Evolutionary conservation across 805 yeast species (phyloP).

Genomic region (Candida tibetensis): DNA sequence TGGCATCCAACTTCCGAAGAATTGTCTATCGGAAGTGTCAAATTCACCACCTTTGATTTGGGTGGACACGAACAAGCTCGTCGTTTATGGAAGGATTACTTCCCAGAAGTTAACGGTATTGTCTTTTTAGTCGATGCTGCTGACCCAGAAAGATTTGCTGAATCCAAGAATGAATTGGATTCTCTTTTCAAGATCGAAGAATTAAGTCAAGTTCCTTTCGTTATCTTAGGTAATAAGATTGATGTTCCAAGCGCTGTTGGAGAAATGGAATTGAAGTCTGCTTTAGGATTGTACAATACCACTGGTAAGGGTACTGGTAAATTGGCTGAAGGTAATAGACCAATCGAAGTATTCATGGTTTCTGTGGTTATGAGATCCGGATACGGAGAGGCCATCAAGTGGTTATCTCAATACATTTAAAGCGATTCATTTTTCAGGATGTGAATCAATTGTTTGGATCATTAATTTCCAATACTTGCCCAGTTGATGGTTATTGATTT

Average conservation of each 20-base stretch:
- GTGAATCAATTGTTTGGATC: too few relatives aligned
- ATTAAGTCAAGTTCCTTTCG: conserved; percentile 83
- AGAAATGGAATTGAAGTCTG: conserved; percentile 89
- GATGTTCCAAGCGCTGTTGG: conserved; percentile 92
- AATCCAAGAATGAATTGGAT: conserved; percentile 92
- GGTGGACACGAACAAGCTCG: conserved; percentile 99
- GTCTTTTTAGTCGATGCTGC: conserved; percentile 97
- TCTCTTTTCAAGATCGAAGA: conserved; percentile 92
- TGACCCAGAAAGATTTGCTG: conserved; percentile 91
- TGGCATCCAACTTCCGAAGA: conserved; percentile 99
- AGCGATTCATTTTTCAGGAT: too few relatives aligned
- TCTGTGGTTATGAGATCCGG: conserved; percentile 98
- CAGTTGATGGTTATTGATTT: too few relatives aligned
- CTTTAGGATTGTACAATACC: conserved; percentile 81
- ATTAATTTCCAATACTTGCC: too few relatives aligned
- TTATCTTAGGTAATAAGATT: conserved; percentile 93
- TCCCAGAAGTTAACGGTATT: conserved; percentile 98
- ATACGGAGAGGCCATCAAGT: conserved; percentile 96
- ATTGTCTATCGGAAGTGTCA: conserved; percentile 91
- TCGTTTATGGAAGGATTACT: conserved; percentile 98
- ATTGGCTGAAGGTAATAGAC: conserved; percentile 73
- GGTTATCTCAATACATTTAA: conserved; percentile 94
- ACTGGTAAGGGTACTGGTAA: conserved; percentile 78
- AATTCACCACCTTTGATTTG: conserved; percentile 95
- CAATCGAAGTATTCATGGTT: conserved; percentile 95